phyloP scores from a whole-genome alignment of 2,329 filamentous ascomycete genomes.

The Colletotrichum somersetense region DNA sequence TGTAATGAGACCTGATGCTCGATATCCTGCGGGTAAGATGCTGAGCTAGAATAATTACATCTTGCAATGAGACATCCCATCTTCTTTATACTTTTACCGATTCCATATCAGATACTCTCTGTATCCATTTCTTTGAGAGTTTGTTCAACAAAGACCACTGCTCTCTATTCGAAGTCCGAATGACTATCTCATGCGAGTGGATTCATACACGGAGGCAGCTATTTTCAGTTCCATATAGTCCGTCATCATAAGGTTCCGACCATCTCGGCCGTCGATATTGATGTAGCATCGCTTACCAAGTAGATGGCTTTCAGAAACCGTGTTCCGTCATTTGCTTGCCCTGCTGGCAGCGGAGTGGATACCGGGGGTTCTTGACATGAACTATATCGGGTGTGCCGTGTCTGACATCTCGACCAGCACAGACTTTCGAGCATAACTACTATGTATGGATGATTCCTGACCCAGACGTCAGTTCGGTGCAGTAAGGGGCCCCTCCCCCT shows the following conservation, averaged over 20 bases:
- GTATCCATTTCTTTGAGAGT: constrained; percentile 13
- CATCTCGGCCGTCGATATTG: constrained; percentile 16
- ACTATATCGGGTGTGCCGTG: constrained; percentile 14
- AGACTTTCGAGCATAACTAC: no score
- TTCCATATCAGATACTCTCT: constrained; percentile 1
- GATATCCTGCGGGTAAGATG: neutral
- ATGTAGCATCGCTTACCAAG: constrained; percentile 24
- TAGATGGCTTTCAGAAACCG: constrained; percentile 15
- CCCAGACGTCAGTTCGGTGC: neutral
- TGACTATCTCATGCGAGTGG: constrained; percentile 18
- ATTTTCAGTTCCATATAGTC: constrained; percentile 10
- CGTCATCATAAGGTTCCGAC: constrained; percentile 2
- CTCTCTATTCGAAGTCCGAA: constrained; percentile 17
- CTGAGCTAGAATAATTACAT: constrained; percentile 4
- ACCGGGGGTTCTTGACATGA: constrained; percentile 12
- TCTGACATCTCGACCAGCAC: constrained; percentile 10
- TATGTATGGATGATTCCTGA: neutral
- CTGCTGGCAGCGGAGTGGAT: constrained; percentile 17
- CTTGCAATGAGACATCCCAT: neutral
- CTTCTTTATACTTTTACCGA: constrained; percentile 15
- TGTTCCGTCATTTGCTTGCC: constrained; percentile 8
- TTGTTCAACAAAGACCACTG: constrained; percentile 1
- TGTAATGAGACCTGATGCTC: constrained; percentile 1
- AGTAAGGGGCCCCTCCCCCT: constrained; percentile 1
- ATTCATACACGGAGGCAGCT: constrained; percentile 20